Evolutionary conservation across 208 protist species (phyloP), one percentile per base, ranked within the genome.

Genomic region (Sergeia podlipaevii): DNA sequence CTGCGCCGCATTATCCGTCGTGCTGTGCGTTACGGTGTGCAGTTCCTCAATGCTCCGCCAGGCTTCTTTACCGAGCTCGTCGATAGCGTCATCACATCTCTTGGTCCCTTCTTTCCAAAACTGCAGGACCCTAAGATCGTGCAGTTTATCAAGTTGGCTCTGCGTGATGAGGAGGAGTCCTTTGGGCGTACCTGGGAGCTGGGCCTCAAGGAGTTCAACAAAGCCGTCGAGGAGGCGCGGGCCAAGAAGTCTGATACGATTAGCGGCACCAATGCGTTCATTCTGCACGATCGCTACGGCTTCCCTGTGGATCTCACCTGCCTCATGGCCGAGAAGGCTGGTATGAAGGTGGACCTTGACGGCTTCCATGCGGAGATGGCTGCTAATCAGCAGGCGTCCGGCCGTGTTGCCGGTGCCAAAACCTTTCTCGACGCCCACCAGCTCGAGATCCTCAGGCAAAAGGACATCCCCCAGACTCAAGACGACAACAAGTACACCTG

Each of bases 281-380:
- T 89, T 24, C 83, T 99, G 15, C 97, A 97, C 61, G 95, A 97
- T 66, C 92, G 96, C 55, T 98, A 97, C 78, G 97, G 97, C 59
- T 99, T 99, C 75, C 98, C 98, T 7, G 74, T 98, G 24, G 98
- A 99, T 67, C 86, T 99, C 15, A 99, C 98, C 15, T 80, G 81
- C 23, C 70, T 99, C 34, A 97, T 99, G 71, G 98, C 97, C 3
- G 86, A 98, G 54, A 98, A 99, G 85, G 78, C 64, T 17, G 72
- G 70, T 43, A 84, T 95, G 74, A 68, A 42, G 33, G 93, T 97
- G 11, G 89, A 97, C 47, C 51, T 94, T 42, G 75, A 91, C 23
- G 82, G 60, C 34, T 96, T 95, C 61, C 67, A 97, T 37, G 63
- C 71, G 18, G 76, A 85, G 45, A 95, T 91, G 82, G 92, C 91